Evolutionary conservation across 495 filamentous ascomycete species (phyloP), one percentile per base, ranked within the genome.

Genomic region (Neurospora cerealis): DNA sequence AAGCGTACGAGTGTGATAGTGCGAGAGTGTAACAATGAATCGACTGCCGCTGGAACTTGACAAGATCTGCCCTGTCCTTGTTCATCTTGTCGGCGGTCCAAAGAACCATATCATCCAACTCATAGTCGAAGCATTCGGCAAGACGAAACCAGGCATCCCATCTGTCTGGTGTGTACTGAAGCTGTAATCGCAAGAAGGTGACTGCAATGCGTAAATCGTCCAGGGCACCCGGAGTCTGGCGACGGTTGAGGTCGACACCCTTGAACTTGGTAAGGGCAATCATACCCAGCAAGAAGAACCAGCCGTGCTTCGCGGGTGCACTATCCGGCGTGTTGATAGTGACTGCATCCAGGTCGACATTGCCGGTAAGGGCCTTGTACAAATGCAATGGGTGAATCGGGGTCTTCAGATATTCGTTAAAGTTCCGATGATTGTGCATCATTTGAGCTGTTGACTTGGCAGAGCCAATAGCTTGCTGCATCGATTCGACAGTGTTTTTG

Each of bases 111-210:
- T 99, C 96, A 73, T 99, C 96, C 69, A 98, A 81, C 78, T 96
- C 93, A 34, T 91, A 89, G 79, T 98, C 96, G 79, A 95, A 96
- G 32, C 92, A 92, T 76, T 99, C 96, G 13, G 91, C 96, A 7
- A 98, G 86, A 69, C 96, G 90, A 80, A 95, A 98, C 96, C 96
- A 99, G 0, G 95, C 91, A 80, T 98, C 95, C 96, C 96, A 99
- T 69, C 91, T 89, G 37, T 95, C 91, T 2, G 89, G 88, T 19
- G 89, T 92, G 79, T 94, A 93, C 75, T 97, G 92, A 2, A 99
- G 83, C 76, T 98, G 95, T 74, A 94, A 89, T 72, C 91, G 86
- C 78, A 98, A 91, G 80, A 93, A 97, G 0, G 87, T 89, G 72
- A 92, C 89, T 4, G 93, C 95, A 48, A 95, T 91, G 70, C 95